Evolutionary conservation across 352 stramenopile species (phyloP).

Genomic region (Globisporangium irregulare): DNA sequence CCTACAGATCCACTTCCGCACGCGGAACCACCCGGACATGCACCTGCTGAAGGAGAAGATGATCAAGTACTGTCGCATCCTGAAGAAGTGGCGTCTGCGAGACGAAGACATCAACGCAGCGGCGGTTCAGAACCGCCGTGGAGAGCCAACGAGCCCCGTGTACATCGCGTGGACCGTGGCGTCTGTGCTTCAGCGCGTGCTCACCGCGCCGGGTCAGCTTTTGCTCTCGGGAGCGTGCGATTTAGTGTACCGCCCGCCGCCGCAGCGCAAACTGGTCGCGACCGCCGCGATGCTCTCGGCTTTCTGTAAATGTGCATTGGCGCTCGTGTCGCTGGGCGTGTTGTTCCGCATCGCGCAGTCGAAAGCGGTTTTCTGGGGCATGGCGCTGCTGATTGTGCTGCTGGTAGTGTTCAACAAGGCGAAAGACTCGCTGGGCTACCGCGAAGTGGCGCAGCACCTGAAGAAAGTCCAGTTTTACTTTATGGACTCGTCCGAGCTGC

Average conservation of each 20-base stretch:
- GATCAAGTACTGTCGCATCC: slow-evolving; percentile 49
- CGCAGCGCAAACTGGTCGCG: slow-evolving; percentile 24
- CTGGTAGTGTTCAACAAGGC: slow-evolving; percentile 34
- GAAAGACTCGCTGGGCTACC: slow-evolving; percentile 31
- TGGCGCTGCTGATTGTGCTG: slow-evolving; percentile 26
- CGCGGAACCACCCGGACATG: slow-evolving; percentile 67
- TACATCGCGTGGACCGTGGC: slow-evolving; percentile 47
- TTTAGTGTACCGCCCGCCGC: slow-evolving; percentile 46
- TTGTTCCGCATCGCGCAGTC: slow-evolving; percentile 31
- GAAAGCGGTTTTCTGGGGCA: slow-evolving; percentile 28
- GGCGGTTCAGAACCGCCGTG: slow-evolving; percentile 30
- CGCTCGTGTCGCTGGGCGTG: slow-evolving; percentile 24
- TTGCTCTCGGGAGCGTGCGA: slow-evolving; percentile 51
- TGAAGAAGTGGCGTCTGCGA: slow-evolving; percentile 59
- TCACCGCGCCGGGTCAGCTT: slow-evolving; percentile 37
- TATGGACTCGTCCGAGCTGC: slow-evolving; percentile 55
- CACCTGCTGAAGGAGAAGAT: slow-evolving; percentile 66
- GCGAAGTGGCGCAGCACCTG: slow-evolving; percentile 55
- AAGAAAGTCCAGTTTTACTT: slow-evolving; percentile 76
- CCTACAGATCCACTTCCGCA: slow-evolving; percentile 75
- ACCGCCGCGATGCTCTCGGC: slow-evolving; percentile 9
- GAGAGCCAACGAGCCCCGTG: slow-evolving; percentile 36
- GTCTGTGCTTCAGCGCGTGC: slow-evolving; percentile 36
- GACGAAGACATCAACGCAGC: slow-evolving; percentile 74
- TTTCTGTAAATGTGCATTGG: slow-evolving; percentile 13